These are phyloP conservation scores for Cladosporium sp. DNA, from an alignment of 2,329 filamentous ascomycete genomes.

Conservation along the genomic window DNA sequence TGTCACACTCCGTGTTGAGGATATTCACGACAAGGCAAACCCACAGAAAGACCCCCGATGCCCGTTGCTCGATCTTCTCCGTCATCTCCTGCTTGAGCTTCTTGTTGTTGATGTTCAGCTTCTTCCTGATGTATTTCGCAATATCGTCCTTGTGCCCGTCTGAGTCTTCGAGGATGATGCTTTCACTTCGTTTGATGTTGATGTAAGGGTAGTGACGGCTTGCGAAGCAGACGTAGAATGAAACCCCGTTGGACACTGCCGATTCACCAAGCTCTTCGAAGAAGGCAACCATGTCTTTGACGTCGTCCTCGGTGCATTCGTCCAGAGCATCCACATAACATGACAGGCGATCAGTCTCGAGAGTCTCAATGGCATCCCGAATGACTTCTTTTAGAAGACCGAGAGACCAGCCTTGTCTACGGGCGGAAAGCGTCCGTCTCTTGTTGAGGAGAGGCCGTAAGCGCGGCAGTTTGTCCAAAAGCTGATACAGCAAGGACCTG, in stretches of 20 bases:
- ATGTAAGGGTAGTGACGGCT: constrained; percentile 2
- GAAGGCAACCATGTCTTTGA: neutral
- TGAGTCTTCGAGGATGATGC: neutral
- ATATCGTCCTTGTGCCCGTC: neutral
- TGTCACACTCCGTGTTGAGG: constrained; percentile 6
- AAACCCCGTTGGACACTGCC: neutral
- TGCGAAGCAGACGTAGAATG: neutral
- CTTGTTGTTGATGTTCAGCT: neutral
- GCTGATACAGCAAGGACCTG: constrained; percentile 45
- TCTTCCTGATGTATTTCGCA: neutral
- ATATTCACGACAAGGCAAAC: constrained; percentile 9
- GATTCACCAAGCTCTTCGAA: neutral
- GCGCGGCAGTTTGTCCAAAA: constrained; percentile 35
- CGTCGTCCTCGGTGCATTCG: neutral
- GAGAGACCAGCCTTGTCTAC: neutral
- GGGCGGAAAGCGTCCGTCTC: neutral
- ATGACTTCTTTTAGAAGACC: neutral
- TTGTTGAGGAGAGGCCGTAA: constrained; percentile 34
- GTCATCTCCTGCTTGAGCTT: constrained; percentile 19
- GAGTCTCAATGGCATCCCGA: constrained; percentile 5
- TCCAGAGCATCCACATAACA: constrained; percentile 6
- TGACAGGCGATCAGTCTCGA: constrained; percentile 15
- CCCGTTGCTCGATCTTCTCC: neutral
- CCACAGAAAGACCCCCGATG: constrained; percentile 15
- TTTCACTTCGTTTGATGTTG: neutral